A percentile compares a stretch with the other conserved stretches of the same genome.
Evolutionary conservation across 2,329 filamentous ascomycete species (phyloP).

Genomic region (Penicillium sp.): DNA sequence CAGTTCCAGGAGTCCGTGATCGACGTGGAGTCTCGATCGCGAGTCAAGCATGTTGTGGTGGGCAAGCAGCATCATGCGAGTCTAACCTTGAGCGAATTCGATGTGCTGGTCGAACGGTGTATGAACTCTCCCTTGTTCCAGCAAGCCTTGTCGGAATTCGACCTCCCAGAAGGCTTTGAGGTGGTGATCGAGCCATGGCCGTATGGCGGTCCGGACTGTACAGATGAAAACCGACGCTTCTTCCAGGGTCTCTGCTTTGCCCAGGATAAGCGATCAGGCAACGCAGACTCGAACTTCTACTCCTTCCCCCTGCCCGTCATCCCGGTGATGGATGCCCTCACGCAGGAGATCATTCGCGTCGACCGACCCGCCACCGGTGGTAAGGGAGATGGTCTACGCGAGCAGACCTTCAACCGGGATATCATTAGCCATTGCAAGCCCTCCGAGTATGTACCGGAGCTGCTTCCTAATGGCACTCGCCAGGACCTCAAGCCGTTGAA

Average conservation of each 20-base stretch:
- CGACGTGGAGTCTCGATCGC: constrained; percentile 45
- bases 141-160: constrained; percentile 50
- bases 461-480: constrained; percentile 47
- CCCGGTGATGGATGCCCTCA: constrained; percentile 57
- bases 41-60: constrained; percentile 47
- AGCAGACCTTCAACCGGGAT: constrained; percentile 44
- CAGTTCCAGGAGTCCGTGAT: constrained; percentile 56
- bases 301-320: constrained; percentile 54
- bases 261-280: constrained; percentile 38
- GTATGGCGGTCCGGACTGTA: constrained; percentile 53
- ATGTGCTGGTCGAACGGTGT: constrained; percentile 49
- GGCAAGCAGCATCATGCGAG: constrained; percentile 50
- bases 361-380: constrained; percentile 56
- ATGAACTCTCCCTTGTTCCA: constrained; percentile 54
- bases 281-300: constrained; percentile 61
- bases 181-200: constrained; percentile 58
- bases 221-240: constrained; percentile 49
- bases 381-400: constrained; percentile 48
- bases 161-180: constrained; percentile 55
- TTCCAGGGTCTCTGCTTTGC: constrained; percentile 56
- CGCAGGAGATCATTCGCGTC: constrained; percentile 55
- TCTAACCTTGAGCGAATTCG: constrained; percentile 50
- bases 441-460: constrained; percentile 52
- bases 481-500: constrained; percentile 66
- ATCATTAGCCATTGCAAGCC: constrained; percentile 53